Evolutionary conservation across 2,329 filamentous ascomycete genomes (phyloP), one percentile per base, ranked within the genome.

Genomic region (Aaosphaeria arxii): DNA sequence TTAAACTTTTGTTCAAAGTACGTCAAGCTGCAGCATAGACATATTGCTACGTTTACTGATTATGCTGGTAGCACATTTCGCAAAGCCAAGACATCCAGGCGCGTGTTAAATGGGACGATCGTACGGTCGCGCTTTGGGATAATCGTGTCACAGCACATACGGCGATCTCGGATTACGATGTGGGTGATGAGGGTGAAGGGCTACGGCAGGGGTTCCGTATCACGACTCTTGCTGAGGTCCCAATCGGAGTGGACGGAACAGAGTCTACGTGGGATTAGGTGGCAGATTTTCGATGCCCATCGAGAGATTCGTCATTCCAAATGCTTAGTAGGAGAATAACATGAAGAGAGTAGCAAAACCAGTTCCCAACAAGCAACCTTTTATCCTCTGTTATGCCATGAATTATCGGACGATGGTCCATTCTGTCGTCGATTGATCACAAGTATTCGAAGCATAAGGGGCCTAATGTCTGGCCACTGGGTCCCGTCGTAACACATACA

Each of bases 121-220:
- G 82, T 13, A 91, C 87, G 0, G 88, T 92, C 2, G 86, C 91
- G 2, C 82, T 91, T 1, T 92, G 88, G 88, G 88, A 92, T 67
- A 91, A 91, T 72, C 78, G 88, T 30, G 81, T 90, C 1, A 89
- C 86, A 5, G 79, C 83, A 58, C 89, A 94, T 68, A 86, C 86
- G 6, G 89, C 88, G 1, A 75, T 91, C 32, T 76, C 90, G 1
- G 89, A 94, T 66, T 95, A 61, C 39, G 52, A 59, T 40, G 55
- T 58, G 5, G 54, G 48, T 32, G 59, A 59, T 28, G 56, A 59
- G 29, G 58, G 53, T 2, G 57, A 57, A 44, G 57, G 54, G 28
- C 41, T 61, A 17, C 48, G 55, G n/a, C 59, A 62, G 38, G 55
- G 58, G 6, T 62, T 61, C 42, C 55, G 59, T 5, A 61, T 62